Evolutionary conservation across 2,329 filamentous ascomycete genomes (phyloP).

Genomic region (Nannizzia gypsea): DNA sequence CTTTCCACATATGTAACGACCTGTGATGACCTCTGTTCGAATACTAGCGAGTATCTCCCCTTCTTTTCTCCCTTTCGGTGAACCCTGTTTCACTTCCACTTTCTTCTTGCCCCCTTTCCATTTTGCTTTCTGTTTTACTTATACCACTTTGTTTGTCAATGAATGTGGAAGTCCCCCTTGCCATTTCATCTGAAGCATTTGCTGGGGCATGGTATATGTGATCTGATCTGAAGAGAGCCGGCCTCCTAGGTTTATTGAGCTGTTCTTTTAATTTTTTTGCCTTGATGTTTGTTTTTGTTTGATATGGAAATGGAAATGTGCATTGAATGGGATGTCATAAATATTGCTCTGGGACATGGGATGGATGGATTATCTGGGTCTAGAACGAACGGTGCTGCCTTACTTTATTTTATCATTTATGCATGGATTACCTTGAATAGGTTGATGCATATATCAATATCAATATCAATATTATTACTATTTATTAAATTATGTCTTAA

Average conservation of each 20-base stretch:
- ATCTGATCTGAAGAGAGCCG: neutral
- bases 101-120: neutral
- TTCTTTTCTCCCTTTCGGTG: neutral
- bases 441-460: neutral
- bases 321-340: neutral
- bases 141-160: neutral
- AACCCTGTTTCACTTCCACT: neutral
- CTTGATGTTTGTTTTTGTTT: neutral
- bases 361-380: neutral
- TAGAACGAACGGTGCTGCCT: neutral
- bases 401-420: neutral
- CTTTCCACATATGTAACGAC: neutral
- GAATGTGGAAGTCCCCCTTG: neutral
- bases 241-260: neutral
- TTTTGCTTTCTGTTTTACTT: neutral
- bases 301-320: neutral
- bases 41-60: neutral
- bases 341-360: neutral
- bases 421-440: neutral
- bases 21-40: constrained; percentile 2
- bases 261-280: neutral
- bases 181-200: neutral
- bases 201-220: constrained; percentile 2
- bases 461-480: neutral
- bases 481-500: neutral